Base-by-base conservation (phyloP, 202 grass and related monocot species). In the Schoenoplectus tabernaemontani region DNA sequence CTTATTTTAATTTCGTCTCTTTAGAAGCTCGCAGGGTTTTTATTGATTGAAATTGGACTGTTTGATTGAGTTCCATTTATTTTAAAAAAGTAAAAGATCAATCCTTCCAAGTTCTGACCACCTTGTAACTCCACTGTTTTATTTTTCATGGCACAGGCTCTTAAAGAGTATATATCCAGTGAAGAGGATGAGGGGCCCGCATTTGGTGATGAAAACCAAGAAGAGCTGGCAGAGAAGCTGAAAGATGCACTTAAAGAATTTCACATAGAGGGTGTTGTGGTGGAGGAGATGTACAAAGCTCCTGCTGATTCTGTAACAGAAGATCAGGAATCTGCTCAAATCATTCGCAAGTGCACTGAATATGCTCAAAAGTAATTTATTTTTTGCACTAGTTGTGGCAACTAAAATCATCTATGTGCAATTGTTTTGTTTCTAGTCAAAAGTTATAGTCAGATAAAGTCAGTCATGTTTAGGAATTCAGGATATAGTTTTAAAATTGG, bases 191-290 rank as follows among this genome's bases (percentile, higher is more conserved):
- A 4, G 53, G 83, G 42, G 9, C 58, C 56, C 13, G 37, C 23
- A 47, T 47, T 62, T 69, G 85, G 67, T 59, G 70, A 88, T 39
- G 81, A 64, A 51, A 83, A 91, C 67, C 64, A 81, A 78, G 88
- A 89, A 83, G 68, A 89, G 17, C 81, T 91, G 5, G 59, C 71
- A 33, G 59, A 79, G 58, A 89, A 88, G 19, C 68, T 86, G 85
- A 83, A 92, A 77, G 85, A 92, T 80, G 85, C 89, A 39, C 63
- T 98, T 67, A 98, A 98, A 84, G 83, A 92, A 36, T 97, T 85
- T 86, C 80, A 84, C 19, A 70, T 50, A 38, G 86, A 95, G 77
- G 87, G 86, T 76, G 57, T 78, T 37, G 82, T 59, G 16, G 74
- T 87, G 64, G 80, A 92, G 34, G 87, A 90, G 53, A 82, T 83